Evolutionary conservation across 2,329 filamentous ascomycete genomes (phyloP).

Genomic region (Magnaporthales sp.): DNA sequence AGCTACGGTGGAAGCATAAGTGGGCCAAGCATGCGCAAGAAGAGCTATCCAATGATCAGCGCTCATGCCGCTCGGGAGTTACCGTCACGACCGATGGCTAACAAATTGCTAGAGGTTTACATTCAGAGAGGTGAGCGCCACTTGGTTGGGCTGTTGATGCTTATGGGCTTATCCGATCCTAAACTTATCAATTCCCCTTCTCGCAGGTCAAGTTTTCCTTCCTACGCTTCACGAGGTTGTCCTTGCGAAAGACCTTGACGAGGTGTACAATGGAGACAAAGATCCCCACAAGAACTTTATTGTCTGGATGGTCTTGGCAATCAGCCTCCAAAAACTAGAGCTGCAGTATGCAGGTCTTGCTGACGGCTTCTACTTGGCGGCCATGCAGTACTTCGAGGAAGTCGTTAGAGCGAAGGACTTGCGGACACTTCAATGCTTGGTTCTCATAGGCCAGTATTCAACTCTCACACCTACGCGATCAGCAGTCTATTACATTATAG

Average conservation of each 20-base stretch:
- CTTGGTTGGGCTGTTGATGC: background rate
- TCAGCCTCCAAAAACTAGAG: conserved; percentile 88
- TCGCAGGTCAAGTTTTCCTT: conserved; percentile 73
- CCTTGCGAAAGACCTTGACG: conserved; percentile 67
- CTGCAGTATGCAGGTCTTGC: conserved; percentile 85
- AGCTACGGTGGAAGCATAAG: conserved; percentile 40
- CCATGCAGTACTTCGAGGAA: conserved; percentile 74
- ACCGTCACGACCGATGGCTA: conserved; percentile 64
- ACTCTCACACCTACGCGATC: conserved; percentile 85
- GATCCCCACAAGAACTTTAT: conserved; percentile 85
- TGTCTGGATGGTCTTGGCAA: conserved; percentile 84
- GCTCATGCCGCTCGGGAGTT: conserved; percentile 69
- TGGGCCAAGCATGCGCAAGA: conserved; percentile 54
- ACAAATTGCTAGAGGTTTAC: conserved; percentile 76
- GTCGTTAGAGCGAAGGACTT: conserved; percentile 84
- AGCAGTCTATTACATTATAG: conserved; percentile 87
- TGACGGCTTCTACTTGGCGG: conserved; percentile 89
- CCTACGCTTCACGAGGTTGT: conserved; percentile 79
- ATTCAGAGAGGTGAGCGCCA: conserved; percentile 63
- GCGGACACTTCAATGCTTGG: conserved; percentile 73
- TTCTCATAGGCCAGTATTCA: conserved; percentile 84
- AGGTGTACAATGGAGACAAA: conserved; percentile 66
- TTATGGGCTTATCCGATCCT: conserved; percentile 9
- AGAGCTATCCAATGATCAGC: conserved; percentile 86
- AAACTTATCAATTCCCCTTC: background rate